Base-by-base conservation (phyloP, 768 basidiomycete genomes). In the Boletus rubescentipes region DNA sequence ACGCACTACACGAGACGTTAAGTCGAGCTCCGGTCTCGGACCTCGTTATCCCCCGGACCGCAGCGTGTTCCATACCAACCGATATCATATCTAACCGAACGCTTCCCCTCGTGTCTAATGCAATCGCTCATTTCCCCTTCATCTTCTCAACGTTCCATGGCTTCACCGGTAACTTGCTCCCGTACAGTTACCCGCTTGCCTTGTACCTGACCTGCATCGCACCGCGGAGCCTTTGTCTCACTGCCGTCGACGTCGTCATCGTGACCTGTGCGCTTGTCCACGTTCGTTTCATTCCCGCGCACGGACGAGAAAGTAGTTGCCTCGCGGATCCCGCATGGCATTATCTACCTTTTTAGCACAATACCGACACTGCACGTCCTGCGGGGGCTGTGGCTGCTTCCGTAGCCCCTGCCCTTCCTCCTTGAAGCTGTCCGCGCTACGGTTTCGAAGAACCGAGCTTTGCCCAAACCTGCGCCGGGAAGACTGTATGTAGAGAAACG, bases 271-370 rank as follows among this genome's bases (percentile, higher is more conserved):
- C 34, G 62, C 46, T 32, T 48, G 31, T 3, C 58, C 61, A 61
- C 58, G 61, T 41, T 66, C 55, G 55, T 51, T 64, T 67, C 64
- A 64, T 69, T 67, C 67, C 67, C 67, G 67, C 62, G 60, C 59
- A 46, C 26, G 54, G 57, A 46, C 49, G 57, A 49, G 49, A 56
- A 50, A 35, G 20, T 41, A 32, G 48, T 15, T 54, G 67, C 67
- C 67, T 68, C 60, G 65, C 65, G 67, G 65, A 60, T 48, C 54
- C 55, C 59, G 65, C 67, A 62, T 68, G 67, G 67, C 55, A 14
- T 20, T 60, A 58, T 62, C 55, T 64, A 31, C 34, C 23, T 36
- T 32, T 37, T 26, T 37, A 55, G 58, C 60, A 55, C 54, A 60
- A 54, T 35, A 45, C 58, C 63, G 66, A 65, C 60, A 45, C 32